Percentiles rank a stretch among this genome's conserved stretches.
These are phyloP conservation scores for Pythium oligandrum DNA, from an alignment of 352 stramenopile species.

Conservation along the genomic window DNA sequence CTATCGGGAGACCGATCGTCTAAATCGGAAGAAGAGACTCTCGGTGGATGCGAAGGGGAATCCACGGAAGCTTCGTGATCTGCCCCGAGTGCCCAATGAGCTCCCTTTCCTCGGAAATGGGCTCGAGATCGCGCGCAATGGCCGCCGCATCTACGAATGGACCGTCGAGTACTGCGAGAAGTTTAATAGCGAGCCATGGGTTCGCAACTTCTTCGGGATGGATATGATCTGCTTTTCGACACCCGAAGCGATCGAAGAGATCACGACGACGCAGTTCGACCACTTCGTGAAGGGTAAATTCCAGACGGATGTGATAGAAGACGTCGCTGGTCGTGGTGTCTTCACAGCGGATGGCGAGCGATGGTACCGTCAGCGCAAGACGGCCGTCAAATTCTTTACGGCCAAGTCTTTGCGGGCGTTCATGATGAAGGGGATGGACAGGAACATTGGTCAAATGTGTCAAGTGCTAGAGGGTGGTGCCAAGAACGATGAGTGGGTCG, in stretches of 20 bases:
- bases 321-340: slow-evolving; percentile 21
- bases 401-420: slow-evolving; percentile 14
- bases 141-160: too few relatives aligned
- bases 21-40: too few relatives aligned
- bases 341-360: slow-evolving; percentile 23
- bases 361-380: slow-evolving; percentile 31
- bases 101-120: too few relatives aligned
- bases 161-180: too few relatives aligned
- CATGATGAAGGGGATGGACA: slow-evolving; percentile 1
- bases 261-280: slow-evolving; percentile 34
- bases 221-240: slow-evolving; percentile 16
- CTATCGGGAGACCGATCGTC: too few relatives aligned
- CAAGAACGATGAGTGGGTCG: neutral
- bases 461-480: slow-evolving; percentile 6
- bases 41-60: too few relatives aligned
- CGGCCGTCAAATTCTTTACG: slow-evolving; percentile 27
- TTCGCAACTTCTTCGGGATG: too few relatives aligned
- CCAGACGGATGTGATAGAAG: slow-evolving; percentile 16
- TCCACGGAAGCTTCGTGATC: too few relatives aligned
- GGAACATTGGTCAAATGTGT: slow-evolving; percentile 14
- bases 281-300: slow-evolving; percentile 27
- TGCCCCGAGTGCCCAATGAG: too few relatives aligned
- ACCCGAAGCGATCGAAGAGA: slow-evolving; percentile 24
- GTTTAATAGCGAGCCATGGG: too few relatives aligned
- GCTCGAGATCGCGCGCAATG: too few relatives aligned